Conservation (phyloP, 495 filamentous ascomycete species). For the Talaromyces nanjingensis region DNA sequence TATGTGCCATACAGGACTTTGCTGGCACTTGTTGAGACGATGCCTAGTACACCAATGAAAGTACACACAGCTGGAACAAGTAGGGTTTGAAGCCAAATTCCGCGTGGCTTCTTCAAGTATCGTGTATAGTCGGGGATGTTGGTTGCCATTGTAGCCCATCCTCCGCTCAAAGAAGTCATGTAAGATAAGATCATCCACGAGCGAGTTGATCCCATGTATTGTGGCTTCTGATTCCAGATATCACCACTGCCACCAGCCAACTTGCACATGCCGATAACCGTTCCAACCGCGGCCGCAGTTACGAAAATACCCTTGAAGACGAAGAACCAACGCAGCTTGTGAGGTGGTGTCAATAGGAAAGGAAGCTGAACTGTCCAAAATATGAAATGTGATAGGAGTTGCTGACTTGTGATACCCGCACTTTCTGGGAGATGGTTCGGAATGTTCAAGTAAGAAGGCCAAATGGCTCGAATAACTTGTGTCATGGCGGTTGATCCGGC, state of each 20-base stretch:
- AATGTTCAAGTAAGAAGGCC: slow-evolving; percentile 31
- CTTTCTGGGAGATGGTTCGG: slow-evolving; percentile 38
- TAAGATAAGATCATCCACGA: slow-evolving; percentile 34
- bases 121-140: slow-evolving; percentile 55
- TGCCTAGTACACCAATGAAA: slow-evolving; percentile 36
- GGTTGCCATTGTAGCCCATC: slow-evolving; percentile 25
- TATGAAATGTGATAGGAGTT: slow-evolving; percentile 39
- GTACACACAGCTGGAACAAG: slow-evolving; percentile 51
- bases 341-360: slow-evolving; percentile 37
- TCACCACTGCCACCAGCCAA: slow-evolving; percentile 34
- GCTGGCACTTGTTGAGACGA: slow-evolving; percentile 41
- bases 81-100: slow-evolving; percentile 47
- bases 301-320: slow-evolving; percentile 38
- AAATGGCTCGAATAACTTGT: slow-evolving; percentile 35
- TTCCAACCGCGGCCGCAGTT: slow-evolving; percentile 10
- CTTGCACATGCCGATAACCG: not conserved
- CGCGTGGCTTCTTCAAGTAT: slow-evolving; percentile 40
- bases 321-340: slow-evolving; percentile 43
- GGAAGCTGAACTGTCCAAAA: slow-evolving; percentile 43
- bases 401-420: slow-evolving; percentile 40
- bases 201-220: slow-evolving; percentile 28
- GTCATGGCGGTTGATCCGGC: slow-evolving; percentile 36
- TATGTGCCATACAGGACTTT: slow-evolving; percentile 41
- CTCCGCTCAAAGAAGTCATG: slow-evolving; percentile 32
- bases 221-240: slow-evolving; percentile 37